These are phyloP conservation scores for Candida jianshihensis DNA, from an alignment of 805 yeast species.

Conservation along the genomic window DNA sequence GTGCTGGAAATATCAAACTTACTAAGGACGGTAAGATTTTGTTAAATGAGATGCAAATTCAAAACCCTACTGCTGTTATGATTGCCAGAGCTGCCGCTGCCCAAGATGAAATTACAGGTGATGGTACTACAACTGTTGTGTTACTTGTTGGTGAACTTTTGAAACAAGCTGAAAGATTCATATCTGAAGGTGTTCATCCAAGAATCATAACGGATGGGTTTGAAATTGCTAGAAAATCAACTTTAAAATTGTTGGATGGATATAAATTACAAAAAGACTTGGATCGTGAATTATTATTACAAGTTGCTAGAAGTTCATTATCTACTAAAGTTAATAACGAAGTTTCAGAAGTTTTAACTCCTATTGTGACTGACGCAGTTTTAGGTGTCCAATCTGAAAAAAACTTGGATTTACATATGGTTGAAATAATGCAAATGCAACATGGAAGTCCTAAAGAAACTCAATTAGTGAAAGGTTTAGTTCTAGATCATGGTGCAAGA, in stretches of 20 bases:
- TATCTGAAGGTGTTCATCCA: conserved; percentile 94
- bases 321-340: conserved; percentile 79
- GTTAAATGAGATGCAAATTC: conserved; percentile 93
- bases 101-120: conserved; percentile 99
- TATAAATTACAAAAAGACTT: conserved; percentile 51
- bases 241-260: conserved; percentile 60
- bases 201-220: conserved; percentile 92
- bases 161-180: conserved; percentile 89
- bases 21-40: conserved; percentile 97
- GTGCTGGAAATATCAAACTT: conserved; percentile 89
- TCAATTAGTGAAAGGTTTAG: conserved; percentile 77
- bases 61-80: conserved; percentile 83
- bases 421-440: conserved; percentile 98
- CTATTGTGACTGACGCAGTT: conserved; percentile 96
- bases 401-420: conserved; percentile 87
- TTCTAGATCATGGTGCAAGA: conserved; percentile 95
- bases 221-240: conserved; percentile 76
- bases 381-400: conserved; percentile 57
- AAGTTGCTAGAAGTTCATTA: conserved; percentile 86
- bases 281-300: conserved; percentile 83
- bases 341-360: conserved; percentile 74
- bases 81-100: conserved; percentile 97
- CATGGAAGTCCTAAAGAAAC: conserved; percentile 83
- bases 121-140: conserved; percentile 95
- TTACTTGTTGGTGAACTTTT: conserved; percentile 89